These are phyloP conservation scores for Talaromyces wortmannii DNA, from an alignment of 495 filamentous ascomycete species.

Conservation along the genomic window DNA sequence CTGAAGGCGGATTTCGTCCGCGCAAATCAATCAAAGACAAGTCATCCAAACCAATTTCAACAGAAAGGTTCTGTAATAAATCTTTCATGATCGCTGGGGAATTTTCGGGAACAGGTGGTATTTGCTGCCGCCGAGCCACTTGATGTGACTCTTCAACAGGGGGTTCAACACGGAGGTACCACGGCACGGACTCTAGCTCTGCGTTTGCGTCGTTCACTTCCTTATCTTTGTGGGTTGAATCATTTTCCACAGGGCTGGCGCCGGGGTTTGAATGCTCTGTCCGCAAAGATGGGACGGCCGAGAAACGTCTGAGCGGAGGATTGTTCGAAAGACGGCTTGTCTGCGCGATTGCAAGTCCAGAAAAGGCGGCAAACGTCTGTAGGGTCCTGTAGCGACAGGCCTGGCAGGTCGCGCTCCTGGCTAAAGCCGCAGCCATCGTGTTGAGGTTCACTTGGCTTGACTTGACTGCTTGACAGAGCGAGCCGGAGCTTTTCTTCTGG, in stretches of 20 bases:
- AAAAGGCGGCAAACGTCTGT: slow-evolving; percentile 16
- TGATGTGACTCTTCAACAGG: slow-evolving; percentile 37
- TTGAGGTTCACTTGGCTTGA: neutral
- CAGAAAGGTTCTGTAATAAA: slow-evolving; percentile 70
- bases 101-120: slow-evolving; percentile 70
- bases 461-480: too few species aligned
- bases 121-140: slow-evolving; percentile 50
- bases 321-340: slow-evolving; percentile 8
- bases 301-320: slow-evolving; percentile 9
- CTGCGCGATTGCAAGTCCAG: slow-evolving; percentile 15
- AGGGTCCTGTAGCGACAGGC: slow-evolving; percentile 19
- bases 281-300: neutral
- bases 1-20: slow-evolving; percentile 73
- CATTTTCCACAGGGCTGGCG: neutral
- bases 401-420: slow-evolving; percentile 20
- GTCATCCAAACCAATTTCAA: slow-evolving; percentile 77
- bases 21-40: slow-evolving; percentile 76
- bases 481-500: too few species aligned
- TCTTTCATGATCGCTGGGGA: slow-evolving; percentile 66
- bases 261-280: neutral
- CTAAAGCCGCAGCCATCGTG: slow-evolving; percentile 23
- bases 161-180: slow-evolving; percentile 77
- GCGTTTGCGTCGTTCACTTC: neutral
- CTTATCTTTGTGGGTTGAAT: neutral
- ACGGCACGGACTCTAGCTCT: slow-evolving; percentile 46